Base-by-base conservation (phyloP, 1,284 basidiomycete species). In the Mycena sp. region DNA sequence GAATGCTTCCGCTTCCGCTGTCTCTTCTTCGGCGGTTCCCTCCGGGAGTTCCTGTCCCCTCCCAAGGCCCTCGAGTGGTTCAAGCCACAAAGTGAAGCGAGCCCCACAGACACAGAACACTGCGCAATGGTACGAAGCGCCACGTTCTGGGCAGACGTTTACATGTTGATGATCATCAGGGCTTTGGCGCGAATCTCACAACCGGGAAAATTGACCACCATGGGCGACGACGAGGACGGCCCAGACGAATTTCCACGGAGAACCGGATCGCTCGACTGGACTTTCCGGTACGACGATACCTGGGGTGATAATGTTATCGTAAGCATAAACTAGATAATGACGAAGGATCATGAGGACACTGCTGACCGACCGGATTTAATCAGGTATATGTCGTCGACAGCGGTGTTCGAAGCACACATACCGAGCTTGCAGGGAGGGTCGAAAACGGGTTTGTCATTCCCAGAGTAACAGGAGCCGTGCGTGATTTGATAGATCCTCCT, bases 381-480 rank as follows among this genome's bases (percentile, higher is more conserved):
- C 25, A 48, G 26, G 51, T 53, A 14, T 53, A 53, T 21, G 26
- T 53, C n/a, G 38, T 41, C 28, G 51, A 53, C 26, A 53, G 51
- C 28, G 51, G 51, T 1, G 51, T 53, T n/a, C 10, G 51, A n/a
- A 43, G 19, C 17, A 43, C 38, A 5, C 51, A 53, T 37, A 17
- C n/a, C 4, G 51, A 53, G 51, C 38, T 53, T 14, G 40, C 25
- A 6, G 51, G 51, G n/a, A 14, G 51, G 17, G 51, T 53, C 1
- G 35, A 38, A n/a, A 16, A 28, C 23, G 37, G 38, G 3, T 30
- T 25, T 23, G 38, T 53, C 16, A 5, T 19, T 30, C 16, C 26
- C 16, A 19, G 26, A 5, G 25, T 41, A 5, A 17, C 21, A 5
- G 51, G 51, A 6, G 4, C 3, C 25, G 51, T 41, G 26, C 10